Percentiles rank a stretch among this genome's conserved stretches.
These are phyloP conservation scores for Fusarium sp. DNA, from an alignment of 2,329 filamentous ascomycete genomes.

Conservation along the genomic window DNA sequence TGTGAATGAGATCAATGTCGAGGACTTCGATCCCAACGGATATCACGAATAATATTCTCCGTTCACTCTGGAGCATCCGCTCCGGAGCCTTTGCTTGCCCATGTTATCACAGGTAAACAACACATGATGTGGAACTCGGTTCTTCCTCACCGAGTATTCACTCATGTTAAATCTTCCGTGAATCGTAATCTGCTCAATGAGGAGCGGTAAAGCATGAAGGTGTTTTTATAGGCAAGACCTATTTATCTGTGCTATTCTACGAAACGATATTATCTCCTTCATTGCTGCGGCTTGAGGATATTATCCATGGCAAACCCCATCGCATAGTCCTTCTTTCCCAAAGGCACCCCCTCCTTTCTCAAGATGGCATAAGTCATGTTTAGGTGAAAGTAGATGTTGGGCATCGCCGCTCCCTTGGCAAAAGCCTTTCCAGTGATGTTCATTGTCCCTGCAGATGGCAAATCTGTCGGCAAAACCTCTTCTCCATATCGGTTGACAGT, in stretches of 20 bases:
- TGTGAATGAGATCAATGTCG: fast-evolving
- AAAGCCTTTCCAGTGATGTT: constrained; percentile 52
- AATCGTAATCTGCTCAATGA: background rate
- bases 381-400: constrained; percentile 72
- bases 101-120: background rate
- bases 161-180: background rate
- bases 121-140: background rate
- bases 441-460: constrained; percentile 36
- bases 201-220: background rate
- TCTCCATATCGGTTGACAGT: constrained; percentile 47
- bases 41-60: background rate
- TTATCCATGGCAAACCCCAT: constrained; percentile 37
- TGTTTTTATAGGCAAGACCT: too few species aligned
- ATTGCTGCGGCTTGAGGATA: constrained; percentile 31
- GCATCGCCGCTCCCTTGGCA: constrained; percentile 58
- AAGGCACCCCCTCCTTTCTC: constrained; percentile 66
- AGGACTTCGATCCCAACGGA: background rate
- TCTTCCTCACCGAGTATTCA: background rate
- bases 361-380: constrained; percentile 69
- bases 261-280: background rate
- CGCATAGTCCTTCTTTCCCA: constrained; percentile 70
- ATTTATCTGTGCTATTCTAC: background rate
- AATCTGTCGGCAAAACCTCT: constrained; percentile 33
- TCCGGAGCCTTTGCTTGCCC: background rate
- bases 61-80: background rate